Percentiles rank a stretch among this genome's conserved stretches.
Evolutionary conservation across 345 rosid genomes (phyloP).

Genomic region (Streptanthus diversifolius): DNA sequence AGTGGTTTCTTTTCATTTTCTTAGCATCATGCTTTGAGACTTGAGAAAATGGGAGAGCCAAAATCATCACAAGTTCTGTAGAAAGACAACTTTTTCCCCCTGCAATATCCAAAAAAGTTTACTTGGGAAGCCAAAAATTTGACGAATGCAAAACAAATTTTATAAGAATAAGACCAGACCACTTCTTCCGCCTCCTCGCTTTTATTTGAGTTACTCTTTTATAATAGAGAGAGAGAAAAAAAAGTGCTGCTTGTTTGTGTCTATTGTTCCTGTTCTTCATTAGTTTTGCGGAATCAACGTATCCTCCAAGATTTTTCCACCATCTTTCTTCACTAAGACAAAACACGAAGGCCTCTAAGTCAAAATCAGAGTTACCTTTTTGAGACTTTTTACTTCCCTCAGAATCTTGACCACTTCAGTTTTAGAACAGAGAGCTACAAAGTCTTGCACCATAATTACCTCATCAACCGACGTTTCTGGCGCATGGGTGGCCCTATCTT

Average conservation of each 20-base stretch:
- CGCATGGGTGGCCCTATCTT: conserved; percentile 58
- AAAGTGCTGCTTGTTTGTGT: conserved; percentile 15
- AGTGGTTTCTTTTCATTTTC: not conserved
- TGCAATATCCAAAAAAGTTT: conserved; percentile 28
- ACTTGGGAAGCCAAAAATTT: conserved; percentile 28
- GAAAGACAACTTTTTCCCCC: conserved; percentile 15
- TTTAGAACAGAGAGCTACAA: conserved; percentile 53
- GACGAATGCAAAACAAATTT: conserved; percentile 19
- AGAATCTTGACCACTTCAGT: conserved; percentile 68
- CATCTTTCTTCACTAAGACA: conserved; percentile 33
- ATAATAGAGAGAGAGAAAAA: not conserved
- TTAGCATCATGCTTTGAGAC: conserved; percentile 21
- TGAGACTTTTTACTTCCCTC: conserved; percentile 61
- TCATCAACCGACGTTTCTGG: conserved; percentile 53
- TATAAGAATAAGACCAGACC: conserved; percentile 11
- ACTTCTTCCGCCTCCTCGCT: not conserved
- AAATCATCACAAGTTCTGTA: conserved; percentile 17
- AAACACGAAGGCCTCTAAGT: conserved; percentile 27
- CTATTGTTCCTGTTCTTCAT: conserved; percentile 17
- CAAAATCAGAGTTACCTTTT: conserved; percentile 35
- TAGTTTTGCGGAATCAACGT: conserved; percentile 19
- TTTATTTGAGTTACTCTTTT: conserved; percentile 3
- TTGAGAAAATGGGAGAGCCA: not conserved
- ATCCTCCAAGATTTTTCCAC: conserved; percentile 25
- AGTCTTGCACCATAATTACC: conserved; percentile 66